Conservation (phyloP, 306 rosid species). For the Pueraria montana region DNA sequence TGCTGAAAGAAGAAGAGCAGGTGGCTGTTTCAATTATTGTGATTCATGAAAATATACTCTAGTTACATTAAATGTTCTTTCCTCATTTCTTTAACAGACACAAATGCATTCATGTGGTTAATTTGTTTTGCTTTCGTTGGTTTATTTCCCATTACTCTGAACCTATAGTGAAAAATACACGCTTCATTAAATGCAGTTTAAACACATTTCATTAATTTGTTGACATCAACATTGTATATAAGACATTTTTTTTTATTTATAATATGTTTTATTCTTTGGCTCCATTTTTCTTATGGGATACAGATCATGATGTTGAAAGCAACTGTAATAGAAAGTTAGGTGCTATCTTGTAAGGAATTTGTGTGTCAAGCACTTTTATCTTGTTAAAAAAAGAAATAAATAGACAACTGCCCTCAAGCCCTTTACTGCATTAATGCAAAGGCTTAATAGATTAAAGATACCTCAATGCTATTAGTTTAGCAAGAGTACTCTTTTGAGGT, state of each 20-base stretch:
- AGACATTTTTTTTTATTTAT: neutral
- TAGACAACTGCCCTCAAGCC: constrained; percentile 8
- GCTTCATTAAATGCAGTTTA: constrained; percentile 25
- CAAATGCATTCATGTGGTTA: constrained; percentile 19
- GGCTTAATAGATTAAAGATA: constrained; percentile 24
- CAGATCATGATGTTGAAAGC: constrained; percentile 17
- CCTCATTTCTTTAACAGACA: constrained; percentile 29
- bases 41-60: constrained; percentile 37
- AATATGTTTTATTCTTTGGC: neutral
- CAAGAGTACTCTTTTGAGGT: constrained; percentile 5
- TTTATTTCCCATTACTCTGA: constrained; percentile 37
- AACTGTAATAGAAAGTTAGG: constrained; percentile 12
- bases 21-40: constrained; percentile 49
- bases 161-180: constrained; percentile 11
- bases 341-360: constrained; percentile 18
- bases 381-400: neutral
- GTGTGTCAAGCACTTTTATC: neutral
- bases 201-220: constrained; percentile 38
- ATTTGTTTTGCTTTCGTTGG: constrained; percentile 26
- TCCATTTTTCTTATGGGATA: constrained; percentile 4
- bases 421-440: constrained; percentile 21
- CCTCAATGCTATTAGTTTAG: constrained; percentile 23
- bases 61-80: constrained; percentile 22
- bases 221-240: constrained; percentile 6
- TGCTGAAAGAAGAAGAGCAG: constrained; percentile 97